Base-by-base conservation (phyloP, 2,329 filamentous ascomycete species). In the Apiospora marii region DNA sequence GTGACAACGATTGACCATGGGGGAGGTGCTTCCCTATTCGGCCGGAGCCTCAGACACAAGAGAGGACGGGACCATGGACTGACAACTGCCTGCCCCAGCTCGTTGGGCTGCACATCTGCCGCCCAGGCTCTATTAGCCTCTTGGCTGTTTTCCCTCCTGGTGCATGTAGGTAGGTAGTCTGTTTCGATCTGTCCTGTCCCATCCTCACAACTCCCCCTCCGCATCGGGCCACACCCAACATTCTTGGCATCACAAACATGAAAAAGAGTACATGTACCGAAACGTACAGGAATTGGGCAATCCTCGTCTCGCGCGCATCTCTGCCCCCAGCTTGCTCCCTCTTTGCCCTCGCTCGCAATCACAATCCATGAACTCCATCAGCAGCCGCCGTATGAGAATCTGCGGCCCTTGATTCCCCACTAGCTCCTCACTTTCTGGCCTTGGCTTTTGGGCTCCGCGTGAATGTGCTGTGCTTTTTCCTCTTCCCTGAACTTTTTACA, bases 231-330 rank as follows among this genome's bases (percentile, higher is more conserved):
- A 64, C 58, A 64, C 58, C 19, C 58, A 64, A 64, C 58, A 41
- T 76, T 68, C 68, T 68, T 73, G 58, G 71, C 73, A 75, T 76
- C 58, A 64, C 58, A 64, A 24, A 64, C 58, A 14, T 49, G 53
- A 34, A 37, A 34, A 19, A n/a, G 22, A 41, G 58, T 41, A 64
- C 58, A 41, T 64, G 58, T 64, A 64, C 58, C 30, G 22, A 61
- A 61, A 61, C 30, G 58, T n/a, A 64, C 58, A 64, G 58, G 30
- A 37, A 37, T 61, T 61, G 53, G 58, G 34, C 58, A 41, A 41
- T 41, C 27, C 27, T 46, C 44, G 44, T 19, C 8, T 19, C 30
- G 34, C 41, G 7, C 22, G 7, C 22, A 22, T 12, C 16, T 41
- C 34, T 22, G 8, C 22, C 46, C 46, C 46, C 46, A 49, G n/a